Percentiles rank a stretch among this genome's conserved stretches.
Conservation (phyloP, 805 yeast species). For the Wickerhamiella vanderwaltii region DNA sequence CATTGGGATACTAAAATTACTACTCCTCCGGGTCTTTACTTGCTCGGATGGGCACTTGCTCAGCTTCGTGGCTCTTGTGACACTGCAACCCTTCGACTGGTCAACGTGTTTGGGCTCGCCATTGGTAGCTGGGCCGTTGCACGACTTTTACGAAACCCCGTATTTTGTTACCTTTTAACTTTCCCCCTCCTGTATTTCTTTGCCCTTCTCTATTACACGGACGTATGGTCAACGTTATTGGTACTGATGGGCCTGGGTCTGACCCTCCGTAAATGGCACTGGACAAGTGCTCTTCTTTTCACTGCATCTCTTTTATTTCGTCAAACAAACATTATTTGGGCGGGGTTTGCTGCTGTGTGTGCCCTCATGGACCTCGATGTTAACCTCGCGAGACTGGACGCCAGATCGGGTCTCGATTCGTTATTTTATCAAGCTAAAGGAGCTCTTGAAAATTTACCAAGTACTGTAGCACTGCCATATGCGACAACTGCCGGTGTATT, state of each 20-base stretch:
- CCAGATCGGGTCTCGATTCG: conserved; percentile 5
- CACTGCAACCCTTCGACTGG: conserved; percentile 35
- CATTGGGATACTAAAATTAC: conserved; percentile 84
- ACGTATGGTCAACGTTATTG: conserved; percentile 76
- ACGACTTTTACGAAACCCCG: conserved; percentile 32
- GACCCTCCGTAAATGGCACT: conserved; percentile 20
- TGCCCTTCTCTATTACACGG: conserved; percentile 77
- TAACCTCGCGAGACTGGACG: conserved; percentile 27
- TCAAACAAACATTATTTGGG: conserved; percentile 90
- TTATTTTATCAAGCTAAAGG: conserved; percentile 1
- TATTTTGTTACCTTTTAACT: conserved; percentile 34
- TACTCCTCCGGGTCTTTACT: conserved; percentile 89
- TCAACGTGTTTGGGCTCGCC: conserved; percentile 40
- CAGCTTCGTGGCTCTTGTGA: conserved; percentile 18
- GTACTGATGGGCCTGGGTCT: conserved; percentile 38
- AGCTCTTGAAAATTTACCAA: neutral
- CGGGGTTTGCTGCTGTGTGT: conserved; percentile 36
- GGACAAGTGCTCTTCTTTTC: conserved; percentile 42
- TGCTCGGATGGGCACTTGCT: conserved; percentile 22
- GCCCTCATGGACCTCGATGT: neutral
- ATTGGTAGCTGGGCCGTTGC: conserved; percentile 32
- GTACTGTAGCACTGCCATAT: conserved; percentile 15
- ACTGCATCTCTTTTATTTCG: conserved; percentile 60
- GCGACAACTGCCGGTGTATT: conserved; percentile 36
- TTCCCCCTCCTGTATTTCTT: conserved; percentile 67